Base-by-base conservation (phyloP, 164 flowering plant genomes). In the Sextonia rubra region DNA sequence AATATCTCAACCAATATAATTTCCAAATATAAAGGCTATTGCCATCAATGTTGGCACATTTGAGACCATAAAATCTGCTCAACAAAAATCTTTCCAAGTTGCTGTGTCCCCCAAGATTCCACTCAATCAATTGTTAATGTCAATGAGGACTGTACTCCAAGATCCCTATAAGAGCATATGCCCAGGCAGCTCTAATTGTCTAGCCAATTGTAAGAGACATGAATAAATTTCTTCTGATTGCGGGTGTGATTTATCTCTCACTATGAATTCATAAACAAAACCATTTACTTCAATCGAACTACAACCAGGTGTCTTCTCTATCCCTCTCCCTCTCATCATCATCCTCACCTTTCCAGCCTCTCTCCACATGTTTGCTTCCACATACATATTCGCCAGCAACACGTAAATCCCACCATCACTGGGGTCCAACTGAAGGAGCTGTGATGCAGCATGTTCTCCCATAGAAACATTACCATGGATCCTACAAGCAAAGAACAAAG, bases 241-340 rank as follows among this genome's bases (percentile, higher is more conserved):
- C 60, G 83, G 86, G 56, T 88, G 94, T 22, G 89, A 84, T 49
- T 82, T 83, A 74, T 91, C 97, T 71, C 89, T 78, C 4, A 85
- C 85, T 48, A 85, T 75, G 64, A 91, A 91, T 75, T 91, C 94
- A 72, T 70, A 66, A 18, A 86, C 82, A 77, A 71, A 65, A 3
- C 90, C 94, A 80, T 85, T 75, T 47, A 91, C 82, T 79, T 90
- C 91, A 77, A 90, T 85, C 29, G 86, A 81, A 76, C 97, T 91
- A 73, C 92, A 91, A 66, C 91, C 97, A n/a, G 92, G 94, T 47
- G 80, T 86, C 79, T 90, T 91, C 64, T 84, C 90, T 1, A 90
- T 82, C 64, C 93, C 88, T 76, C 82, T 85, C 44, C 83, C 83
- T 63, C 65, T 78, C 97, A 91, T 91, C 86, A 82, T 75, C 69